Percentiles rank a stretch among this genome's conserved stretches.
Conservation (phyloP, 257 asterid species). For the Nicotiana benthamiana region DNA sequence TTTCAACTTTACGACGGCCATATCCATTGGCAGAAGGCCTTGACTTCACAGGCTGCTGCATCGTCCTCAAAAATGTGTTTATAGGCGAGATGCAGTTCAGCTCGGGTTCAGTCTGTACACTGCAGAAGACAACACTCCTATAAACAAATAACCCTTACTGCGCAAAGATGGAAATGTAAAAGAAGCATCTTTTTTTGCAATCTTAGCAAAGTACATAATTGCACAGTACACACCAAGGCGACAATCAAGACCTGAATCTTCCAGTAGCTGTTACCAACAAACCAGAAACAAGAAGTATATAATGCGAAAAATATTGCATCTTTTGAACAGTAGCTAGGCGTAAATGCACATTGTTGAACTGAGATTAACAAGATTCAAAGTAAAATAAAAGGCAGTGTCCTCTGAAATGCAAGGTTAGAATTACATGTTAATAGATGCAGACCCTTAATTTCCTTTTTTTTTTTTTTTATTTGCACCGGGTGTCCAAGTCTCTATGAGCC, state of each 20-base stretch:
- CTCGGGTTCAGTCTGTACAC: background rate
- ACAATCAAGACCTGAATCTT: background rate
- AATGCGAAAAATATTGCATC: background rate
- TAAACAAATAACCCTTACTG: background rate
- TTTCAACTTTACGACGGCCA: conserved; percentile 43
- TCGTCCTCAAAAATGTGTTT: conserved; percentile 33
- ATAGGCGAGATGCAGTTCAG: background rate
- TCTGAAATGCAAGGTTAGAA: background rate
- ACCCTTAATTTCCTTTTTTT: background rate
- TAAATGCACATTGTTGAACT: background rate
- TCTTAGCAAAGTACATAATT: background rate
- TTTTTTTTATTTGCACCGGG: too few relatives aligned
- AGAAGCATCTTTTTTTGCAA: background rate
- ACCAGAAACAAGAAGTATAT: background rate
- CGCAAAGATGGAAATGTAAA: background rate
- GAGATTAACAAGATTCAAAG: background rate
- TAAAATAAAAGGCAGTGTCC: background rate
- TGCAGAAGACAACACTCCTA: background rate
- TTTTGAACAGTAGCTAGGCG: background rate
- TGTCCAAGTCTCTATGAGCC: too few relatives aligned
- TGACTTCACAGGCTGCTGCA: conserved; percentile 64
- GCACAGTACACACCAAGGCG: background rate
- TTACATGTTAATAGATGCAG: background rate
- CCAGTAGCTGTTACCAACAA: background rate
- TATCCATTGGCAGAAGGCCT: conserved; percentile 72